Evolutionary conservation across 2,329 filamentous ascomycete species (phyloP), one percentile per base, ranked within the genome.

Genomic region (Teratosphaeriaceae sp.): DNA sequence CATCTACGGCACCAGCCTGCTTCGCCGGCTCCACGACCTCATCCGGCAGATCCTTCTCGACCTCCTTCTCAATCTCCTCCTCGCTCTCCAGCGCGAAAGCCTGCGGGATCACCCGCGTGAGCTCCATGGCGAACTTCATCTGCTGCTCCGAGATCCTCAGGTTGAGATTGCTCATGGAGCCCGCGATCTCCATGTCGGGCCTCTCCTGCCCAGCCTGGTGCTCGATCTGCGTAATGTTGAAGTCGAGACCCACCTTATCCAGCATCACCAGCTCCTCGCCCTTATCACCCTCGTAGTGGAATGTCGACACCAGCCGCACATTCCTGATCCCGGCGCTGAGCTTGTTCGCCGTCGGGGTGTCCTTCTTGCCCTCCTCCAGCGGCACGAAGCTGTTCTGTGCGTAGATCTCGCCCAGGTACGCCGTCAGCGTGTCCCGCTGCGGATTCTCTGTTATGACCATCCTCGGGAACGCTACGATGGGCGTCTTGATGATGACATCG

Each of bases 341-440:
- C 61, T 94, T 88, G 73, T 95, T 98, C 23, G 87, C 87, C 46
- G 86, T 81, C 3, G 83, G 78, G 0, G 85, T 76, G 9, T 30
- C 39, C 22, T 80, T 68, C 54, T 85, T 72, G 0, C 80, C 81
- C 46, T 94, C 88, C 49, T 94, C 85, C 3, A 97, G 69, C 0
- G 86, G 84, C 1, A 84, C 79, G 59, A 99, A 98, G 50, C 83
- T 85, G 64, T 98, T 98, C 64, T 89, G 88, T 0, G 87, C 89
- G 60, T 97, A 98, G 19, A 99, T 96, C 62, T 98, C 94, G 67
- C 92, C 92, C 2, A 99, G 71, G 57, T 97, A 94, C 0, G 90
- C 92, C 0, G 88, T 97, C 44, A 98, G 70, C 5, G 88, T 75
- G 62, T 99, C 92, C 42, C 87, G 79, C 47, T 81, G 78, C 2